These are phyloP conservation scores for Melastoma malabathricum DNA, from an alignment of 345 rosid genomes.

Conservation along the genomic window DNA sequence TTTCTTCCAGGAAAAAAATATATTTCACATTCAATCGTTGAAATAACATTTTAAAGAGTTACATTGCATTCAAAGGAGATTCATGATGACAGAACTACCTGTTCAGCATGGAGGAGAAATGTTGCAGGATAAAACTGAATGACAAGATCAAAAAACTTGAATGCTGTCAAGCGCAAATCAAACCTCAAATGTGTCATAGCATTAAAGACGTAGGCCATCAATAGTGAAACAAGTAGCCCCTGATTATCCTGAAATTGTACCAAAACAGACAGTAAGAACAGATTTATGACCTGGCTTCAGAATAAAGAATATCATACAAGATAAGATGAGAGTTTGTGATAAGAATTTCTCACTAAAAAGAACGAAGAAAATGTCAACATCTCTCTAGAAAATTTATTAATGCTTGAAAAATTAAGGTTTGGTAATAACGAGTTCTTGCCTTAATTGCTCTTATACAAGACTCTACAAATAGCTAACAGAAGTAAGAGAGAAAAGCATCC, in stretches of 20 bases:
- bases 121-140: slow-evolving; percentile 51
- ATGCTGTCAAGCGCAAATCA: slow-evolving; percentile 86
- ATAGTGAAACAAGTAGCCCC: slow-evolving; percentile 46
- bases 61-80: not conserved
- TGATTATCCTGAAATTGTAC: slow-evolving; percentile 52
- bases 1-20: not conserved
- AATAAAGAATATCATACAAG: too few species aligned
- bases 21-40: not conserved
- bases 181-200: slow-evolving; percentile 65
- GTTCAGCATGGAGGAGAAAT: slow-evolving; percentile 55
- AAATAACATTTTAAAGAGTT: not conserved
- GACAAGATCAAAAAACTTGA: slow-evolving; percentile 56
- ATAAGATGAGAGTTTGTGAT: too few species aligned
- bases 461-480: too few species aligned
- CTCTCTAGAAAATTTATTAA: too few species aligned
- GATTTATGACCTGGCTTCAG: not conserved
- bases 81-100: slow-evolving; percentile 27
- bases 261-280: slow-evolving; percentile 1
- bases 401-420: too few species aligned
- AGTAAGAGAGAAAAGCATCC: too few species aligned
- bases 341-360: too few species aligned
- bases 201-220: slow-evolving; percentile 64
- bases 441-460: too few species aligned
- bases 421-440: too few species aligned
- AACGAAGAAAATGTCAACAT: too few species aligned